Evolutionary conservation across 2,329 filamentous ascomycete genomes (phyloP).

Genomic region (Tolypocladium amazonense): DNA sequence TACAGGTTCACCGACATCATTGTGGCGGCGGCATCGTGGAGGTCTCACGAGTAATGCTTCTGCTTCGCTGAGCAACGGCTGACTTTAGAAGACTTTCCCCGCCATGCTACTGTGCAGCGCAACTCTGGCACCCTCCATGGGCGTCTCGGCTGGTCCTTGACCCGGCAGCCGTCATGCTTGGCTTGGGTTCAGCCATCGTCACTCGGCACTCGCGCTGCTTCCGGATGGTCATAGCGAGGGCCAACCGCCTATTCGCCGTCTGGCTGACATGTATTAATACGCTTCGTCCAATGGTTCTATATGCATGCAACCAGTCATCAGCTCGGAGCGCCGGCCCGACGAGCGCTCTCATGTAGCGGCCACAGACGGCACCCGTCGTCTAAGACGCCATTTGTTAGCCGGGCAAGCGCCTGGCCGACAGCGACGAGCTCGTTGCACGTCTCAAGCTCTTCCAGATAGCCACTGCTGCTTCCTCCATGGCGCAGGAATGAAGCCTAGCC

Average conservation of each 20-base stretch:
- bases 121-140: background rate
- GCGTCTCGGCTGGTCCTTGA: background rate
- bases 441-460: too few relatives aligned
- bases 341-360: background rate
- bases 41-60: background rate
- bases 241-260: background rate
- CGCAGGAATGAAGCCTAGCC: background rate
- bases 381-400: background rate
- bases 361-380: background rate
- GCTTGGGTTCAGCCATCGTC: background rate
- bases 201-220: background rate
- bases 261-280: background rate
- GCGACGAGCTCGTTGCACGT: background rate
- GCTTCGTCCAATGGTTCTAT: background rate
- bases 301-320: background rate
- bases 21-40: background rate
- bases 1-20: background rate
- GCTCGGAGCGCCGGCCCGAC: background rate
- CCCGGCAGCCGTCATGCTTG: background rate
- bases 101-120: background rate
- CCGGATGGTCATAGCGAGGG: background rate
- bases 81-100: background rate
- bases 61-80: background rate
- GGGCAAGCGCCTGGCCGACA: background rate
- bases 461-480: too few relatives aligned